These are phyloP conservation scores for Phytophthora palmivora DNA, from an alignment of 352 stramenopile genomes.

Conservation along the genomic window DNA sequence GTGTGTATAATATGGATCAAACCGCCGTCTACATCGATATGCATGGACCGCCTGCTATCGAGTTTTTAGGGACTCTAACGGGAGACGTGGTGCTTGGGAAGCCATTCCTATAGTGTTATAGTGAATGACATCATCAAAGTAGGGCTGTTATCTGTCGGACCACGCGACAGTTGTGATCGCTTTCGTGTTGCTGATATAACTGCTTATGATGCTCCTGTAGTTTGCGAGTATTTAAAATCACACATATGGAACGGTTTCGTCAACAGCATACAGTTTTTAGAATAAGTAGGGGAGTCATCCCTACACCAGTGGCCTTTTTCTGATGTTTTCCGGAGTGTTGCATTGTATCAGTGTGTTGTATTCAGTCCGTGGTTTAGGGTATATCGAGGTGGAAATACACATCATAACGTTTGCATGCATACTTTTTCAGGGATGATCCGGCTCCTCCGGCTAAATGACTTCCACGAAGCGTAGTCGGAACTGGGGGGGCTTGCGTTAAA, in stretches of 20 bases:
- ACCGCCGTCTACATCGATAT: constrained; percentile 8
- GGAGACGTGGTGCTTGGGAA: constrained; percentile 7
- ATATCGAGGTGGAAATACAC: not conserved
- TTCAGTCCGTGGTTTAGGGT: constrained; percentile 12
- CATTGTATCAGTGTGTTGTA: too few relatives aligned
- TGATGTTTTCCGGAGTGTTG: constrained; percentile 2
- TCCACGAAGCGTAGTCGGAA: too few relatives aligned
- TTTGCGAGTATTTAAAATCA: constrained; percentile 5
- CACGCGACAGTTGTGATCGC: constrained; percentile 1
- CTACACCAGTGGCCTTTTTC: not conserved
- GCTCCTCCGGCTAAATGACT: not conserved
- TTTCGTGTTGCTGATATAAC: constrained; percentile 2
- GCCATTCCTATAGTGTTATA: not conserved
- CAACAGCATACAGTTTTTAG: too few relatives aligned
- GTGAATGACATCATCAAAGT: constrained; percentile 4
- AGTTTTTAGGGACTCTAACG: too few relatives aligned
- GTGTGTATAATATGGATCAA: constrained; percentile 10
- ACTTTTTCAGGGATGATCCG: constrained; percentile 3
- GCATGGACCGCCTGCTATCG: not conserved
- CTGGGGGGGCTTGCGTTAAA: not conserved
- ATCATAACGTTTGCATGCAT: constrained; percentile 1
- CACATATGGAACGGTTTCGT: not conserved
- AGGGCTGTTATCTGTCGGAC: not conserved
- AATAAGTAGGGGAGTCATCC: not conserved
- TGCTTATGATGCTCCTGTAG: not conserved